phyloP scores from a whole-genome alignment of 169 alveolate genomes.

The Besnoitia besnoiti region DNA sequence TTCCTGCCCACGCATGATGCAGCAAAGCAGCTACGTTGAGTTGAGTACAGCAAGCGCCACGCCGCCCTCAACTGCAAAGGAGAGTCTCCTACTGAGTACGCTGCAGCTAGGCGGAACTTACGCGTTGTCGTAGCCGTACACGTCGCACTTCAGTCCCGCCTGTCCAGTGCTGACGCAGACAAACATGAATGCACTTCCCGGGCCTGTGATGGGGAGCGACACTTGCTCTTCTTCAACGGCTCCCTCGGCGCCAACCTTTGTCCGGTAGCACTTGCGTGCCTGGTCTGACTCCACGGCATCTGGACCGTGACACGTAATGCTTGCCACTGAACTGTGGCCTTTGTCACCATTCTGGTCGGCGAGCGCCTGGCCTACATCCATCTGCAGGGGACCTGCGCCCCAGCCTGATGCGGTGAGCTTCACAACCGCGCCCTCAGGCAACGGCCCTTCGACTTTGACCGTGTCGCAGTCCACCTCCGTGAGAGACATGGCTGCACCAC shows the following conservation, averaged over 20 bases:
- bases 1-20: too few relatives aligned
- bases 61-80: too few relatives aligned
- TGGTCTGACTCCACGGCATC: not conserved
- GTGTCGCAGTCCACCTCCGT: not conserved
- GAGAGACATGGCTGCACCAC: not conserved
- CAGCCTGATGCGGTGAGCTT: slow-evolving; percentile 8
- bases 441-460: not conserved
- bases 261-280: not conserved
- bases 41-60: too few relatives aligned
- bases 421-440: not conserved
- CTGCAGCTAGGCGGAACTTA: too few relatives aligned
- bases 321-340: not conserved
- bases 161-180: not conserved
- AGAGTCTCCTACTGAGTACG: too few relatives aligned
- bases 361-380: not conserved
- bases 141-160: not conserved
- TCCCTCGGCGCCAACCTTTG: not conserved
- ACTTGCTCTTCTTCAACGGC: not conserved
- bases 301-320: not conserved
- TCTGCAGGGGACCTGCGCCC: not conserved
- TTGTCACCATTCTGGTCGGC: not conserved
- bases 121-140: not conserved
- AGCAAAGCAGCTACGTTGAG: too few relatives aligned
- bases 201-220: not conserved
- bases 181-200: not conserved